phyloP scores from a whole-genome alignment of 805 yeast species.

The Candida sithepensis region DNA sequence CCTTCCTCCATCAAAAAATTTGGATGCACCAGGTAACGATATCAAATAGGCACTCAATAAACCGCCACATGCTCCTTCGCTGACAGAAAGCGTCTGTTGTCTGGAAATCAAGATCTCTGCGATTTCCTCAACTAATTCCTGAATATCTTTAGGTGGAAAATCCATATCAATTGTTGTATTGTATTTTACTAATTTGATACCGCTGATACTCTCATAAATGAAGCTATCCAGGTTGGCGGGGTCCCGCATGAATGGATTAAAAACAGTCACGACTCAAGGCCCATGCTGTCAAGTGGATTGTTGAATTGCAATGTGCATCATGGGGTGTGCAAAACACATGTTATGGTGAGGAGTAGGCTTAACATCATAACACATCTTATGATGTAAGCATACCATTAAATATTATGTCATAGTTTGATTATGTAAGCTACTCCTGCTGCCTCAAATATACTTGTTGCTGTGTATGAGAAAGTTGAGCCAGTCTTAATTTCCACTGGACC shows the following conservation, averaged over 20 bases:
- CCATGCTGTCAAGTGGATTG: no score
- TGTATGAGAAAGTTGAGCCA: no score
- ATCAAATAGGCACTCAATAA: conserved; percentile 75
- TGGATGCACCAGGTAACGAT: conserved; percentile 81
- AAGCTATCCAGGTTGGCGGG: no score
- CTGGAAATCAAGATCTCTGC: conserved; percentile 51
- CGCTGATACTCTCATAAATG: no score
- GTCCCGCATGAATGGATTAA: no score
- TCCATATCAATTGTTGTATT: conserved; percentile 19
- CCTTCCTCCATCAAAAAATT: conserved; percentile 81
- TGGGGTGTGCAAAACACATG: background rate
- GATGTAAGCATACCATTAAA: background rate
- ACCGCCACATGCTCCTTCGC: conserved; percentile 92
- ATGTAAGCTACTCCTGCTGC: background rate
- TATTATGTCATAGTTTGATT: background rate
- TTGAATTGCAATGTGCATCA: no score
- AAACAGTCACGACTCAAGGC: no score
- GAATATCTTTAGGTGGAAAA: conserved; percentile 62
- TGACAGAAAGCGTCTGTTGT: conserved; percentile 67
- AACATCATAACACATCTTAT: no score
- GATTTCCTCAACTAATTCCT: conserved; percentile 49
- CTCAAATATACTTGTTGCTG: no score
- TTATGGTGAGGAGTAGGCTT: background rate
- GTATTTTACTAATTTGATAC: background rate
- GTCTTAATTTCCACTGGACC: no score